phyloP scores from a whole-genome alignment of 2,329 filamentous ascomycete species.

The Diaporthe citri region DNA sequence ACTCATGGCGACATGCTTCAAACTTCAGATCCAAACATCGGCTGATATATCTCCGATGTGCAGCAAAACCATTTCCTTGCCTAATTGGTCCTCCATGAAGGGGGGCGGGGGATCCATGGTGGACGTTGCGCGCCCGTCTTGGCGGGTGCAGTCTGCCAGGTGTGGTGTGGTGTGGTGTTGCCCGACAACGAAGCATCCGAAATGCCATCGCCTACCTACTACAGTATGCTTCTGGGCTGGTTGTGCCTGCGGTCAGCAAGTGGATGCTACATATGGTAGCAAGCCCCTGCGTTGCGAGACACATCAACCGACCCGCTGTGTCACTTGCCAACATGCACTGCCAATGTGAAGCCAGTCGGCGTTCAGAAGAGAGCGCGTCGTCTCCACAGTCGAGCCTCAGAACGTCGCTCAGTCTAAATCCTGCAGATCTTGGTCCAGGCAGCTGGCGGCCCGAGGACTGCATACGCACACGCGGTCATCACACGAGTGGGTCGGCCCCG shows the following conservation, averaged over 20 bases:
- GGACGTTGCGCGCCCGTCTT: neutral
- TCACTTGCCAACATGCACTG: neutral
- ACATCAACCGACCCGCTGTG: conserved; percentile 7
- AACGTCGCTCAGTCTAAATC: conserved; percentile 4
- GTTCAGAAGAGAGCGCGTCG: neutral
- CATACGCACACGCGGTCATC: conserved; percentile 28
- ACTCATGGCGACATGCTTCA: conserved; percentile 20
- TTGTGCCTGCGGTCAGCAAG: conserved; percentile 3
- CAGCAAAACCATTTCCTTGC: neutral
- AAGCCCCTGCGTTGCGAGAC: conserved; percentile 10
- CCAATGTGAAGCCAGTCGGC: conserved; percentile 20
- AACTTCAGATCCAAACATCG: conserved; percentile 29
- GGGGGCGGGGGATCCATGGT: neutral
- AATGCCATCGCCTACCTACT: neutral
- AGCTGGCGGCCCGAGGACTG: conserved; percentile 36
- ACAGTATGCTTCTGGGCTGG: neutral
- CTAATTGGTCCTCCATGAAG: neutral
- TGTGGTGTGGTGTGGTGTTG: conserved; percentile 7
- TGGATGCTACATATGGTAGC: conserved; percentile 13
- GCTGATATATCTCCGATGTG: conserved; percentile 15
- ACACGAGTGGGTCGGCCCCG: conserved; percentile 23
- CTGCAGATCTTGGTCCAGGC: conserved; percentile 23
- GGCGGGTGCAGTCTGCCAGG: neutral
- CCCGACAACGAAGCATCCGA: neutral
- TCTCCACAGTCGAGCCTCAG: conserved; percentile 26